Evolutionary conservation across 176 grass and related monocot genomes (phyloP).

Genomic region (Zoysia japonica): DNA sequence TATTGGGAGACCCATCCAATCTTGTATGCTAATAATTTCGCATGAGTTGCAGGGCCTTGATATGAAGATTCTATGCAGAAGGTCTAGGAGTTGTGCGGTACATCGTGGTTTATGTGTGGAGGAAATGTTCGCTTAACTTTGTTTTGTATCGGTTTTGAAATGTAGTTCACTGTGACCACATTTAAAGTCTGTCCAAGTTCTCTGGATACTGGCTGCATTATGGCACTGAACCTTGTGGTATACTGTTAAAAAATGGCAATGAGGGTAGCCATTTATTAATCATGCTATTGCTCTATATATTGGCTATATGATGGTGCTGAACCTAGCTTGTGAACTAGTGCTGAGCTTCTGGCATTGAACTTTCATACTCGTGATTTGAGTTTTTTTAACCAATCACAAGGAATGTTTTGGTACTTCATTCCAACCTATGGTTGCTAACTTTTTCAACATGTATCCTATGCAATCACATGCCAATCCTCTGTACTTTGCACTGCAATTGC

Average conservation of each 20-base stretch:
- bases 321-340: slow-evolving; percentile 1
- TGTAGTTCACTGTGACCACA: background rate
- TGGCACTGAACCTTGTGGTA: slow-evolving; percentile 4
- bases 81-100: too few species aligned
- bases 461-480: slow-evolving; percentile 12
- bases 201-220: background rate
- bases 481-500: slow-evolving; percentile 1
- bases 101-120: background rate
- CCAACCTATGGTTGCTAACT: slow-evolving; percentile 2
- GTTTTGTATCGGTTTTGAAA: background rate
- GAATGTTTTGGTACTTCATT: slow-evolving; percentile 33
- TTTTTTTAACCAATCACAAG: too few species aligned
- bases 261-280: background rate
- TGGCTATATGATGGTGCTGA: slow-evolving; percentile 17
- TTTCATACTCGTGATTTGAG: background rate
- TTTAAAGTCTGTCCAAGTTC: slow-evolving; percentile 5
- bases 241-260: background rate
- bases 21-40: too few species aligned
- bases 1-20: too few species aligned
- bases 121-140: slow-evolving; percentile 17
- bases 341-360: background rate
- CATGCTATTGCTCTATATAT: slow-evolving; percentile 21
- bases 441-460: slow-evolving; percentile 15
- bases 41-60: too few species aligned
- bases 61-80: too few species aligned